Base-by-base conservation (phyloP, 2,329 filamentous ascomycete species). In the Xylariomycetidae sp. region DNA sequence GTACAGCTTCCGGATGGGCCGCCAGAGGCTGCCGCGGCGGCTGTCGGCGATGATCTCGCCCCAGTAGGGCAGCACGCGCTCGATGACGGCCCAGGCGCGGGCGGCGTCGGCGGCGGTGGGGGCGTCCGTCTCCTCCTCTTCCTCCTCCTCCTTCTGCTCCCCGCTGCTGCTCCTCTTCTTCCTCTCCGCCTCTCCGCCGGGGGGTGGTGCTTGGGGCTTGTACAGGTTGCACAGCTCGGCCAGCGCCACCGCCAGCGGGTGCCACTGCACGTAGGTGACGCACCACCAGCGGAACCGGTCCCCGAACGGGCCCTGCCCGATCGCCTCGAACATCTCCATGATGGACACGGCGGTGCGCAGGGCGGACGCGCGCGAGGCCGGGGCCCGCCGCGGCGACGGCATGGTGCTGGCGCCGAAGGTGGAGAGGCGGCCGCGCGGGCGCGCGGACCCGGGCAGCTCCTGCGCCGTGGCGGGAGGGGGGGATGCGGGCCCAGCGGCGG, bases 191-290 rank as follows among this genome's bases (percentile, higher is more conserved):
- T n/a, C n/a, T n/a, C n/a, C n/a, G n/a, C n/a, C n/a, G n/a, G n/a
- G n/a, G n/a, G n/a, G n/a, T n/a, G n/a, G n/a, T n/a, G n/a, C n/a
- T n/a, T 12, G 8, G 20, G 12, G 20, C 23, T 58, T 53, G 3
- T 66, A 64, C 42, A 67, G 65, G 3, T 60, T 54, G 46, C 69
- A 74, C 15, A 75, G 57, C 40, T 73, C 70, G 1, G 70, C 70
- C 10, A 74, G 52, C 2, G 67, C 63, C 6, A 74, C 68, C 2
- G 71, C 68, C 1, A 75, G 53, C 6, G 69, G 63, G 42, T 75
- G 71, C 72, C 72, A 75, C 37, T 72, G 70, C 10, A 72, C 64
- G 49, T 70, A 74, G 1, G 58, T 65, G 10, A 60, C 49, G n/a
- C 61, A 57, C 60, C 69, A 68, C 66, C 70, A 74, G 14, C 51